Conservation (phyloP, 108 stramenopile species). For the Bacterosira constricta region DNA sequence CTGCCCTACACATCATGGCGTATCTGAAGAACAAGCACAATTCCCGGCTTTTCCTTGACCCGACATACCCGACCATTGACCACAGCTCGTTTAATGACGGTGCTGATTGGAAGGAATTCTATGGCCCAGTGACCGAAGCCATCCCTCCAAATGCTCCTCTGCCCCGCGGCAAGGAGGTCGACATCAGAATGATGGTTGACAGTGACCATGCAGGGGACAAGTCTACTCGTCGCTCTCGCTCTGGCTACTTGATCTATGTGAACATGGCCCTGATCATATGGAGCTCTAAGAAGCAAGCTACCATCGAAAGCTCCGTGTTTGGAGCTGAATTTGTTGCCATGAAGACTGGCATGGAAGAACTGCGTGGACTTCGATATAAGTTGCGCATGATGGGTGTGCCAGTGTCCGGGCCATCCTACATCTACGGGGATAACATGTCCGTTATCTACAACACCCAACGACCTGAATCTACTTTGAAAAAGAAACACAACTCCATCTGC, state of each 20-base stretch:
- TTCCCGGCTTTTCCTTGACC: background rate
- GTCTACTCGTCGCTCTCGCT: slow-evolving; percentile 31
- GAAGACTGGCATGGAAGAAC: slow-evolving; percentile 39
- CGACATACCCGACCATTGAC: no score
- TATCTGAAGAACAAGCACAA: slow-evolving; percentile 1
- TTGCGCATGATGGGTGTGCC: slow-evolving; percentile 65
- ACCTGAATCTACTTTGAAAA: no score
- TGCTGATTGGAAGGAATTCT: slow-evolving; percentile 28
- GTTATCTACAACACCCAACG: slow-evolving; percentile 35
- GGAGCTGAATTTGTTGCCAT: slow-evolving; percentile 48
- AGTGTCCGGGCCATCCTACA: slow-evolving; percentile 21
- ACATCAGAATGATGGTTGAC: background rate
- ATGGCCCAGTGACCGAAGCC: no score
- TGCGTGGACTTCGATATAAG: slow-evolving; percentile 61
- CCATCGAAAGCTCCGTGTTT: slow-evolving; percentile 1
- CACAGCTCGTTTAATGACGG: background rate
- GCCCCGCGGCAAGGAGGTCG: slow-evolving; percentile 7
- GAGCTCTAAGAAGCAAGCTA: slow-evolving; percentile 5
- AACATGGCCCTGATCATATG: slow-evolving; percentile 41
- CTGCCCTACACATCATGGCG: background rate
- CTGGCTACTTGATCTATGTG: slow-evolving; percentile 34
- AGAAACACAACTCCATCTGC: slow-evolving; percentile 13
- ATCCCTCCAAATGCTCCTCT: slow-evolving; percentile 4
- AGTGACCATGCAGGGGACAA: slow-evolving; percentile 39
- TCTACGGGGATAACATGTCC: slow-evolving; percentile 52